A percentile compares a stretch with the other conserved stretches of the same genome.
These are phyloP conservation scores for Monosporascus cannonballus DNA, from an alignment of 2,329 filamentous ascomycete genomes.

Conservation along the genomic window DNA sequence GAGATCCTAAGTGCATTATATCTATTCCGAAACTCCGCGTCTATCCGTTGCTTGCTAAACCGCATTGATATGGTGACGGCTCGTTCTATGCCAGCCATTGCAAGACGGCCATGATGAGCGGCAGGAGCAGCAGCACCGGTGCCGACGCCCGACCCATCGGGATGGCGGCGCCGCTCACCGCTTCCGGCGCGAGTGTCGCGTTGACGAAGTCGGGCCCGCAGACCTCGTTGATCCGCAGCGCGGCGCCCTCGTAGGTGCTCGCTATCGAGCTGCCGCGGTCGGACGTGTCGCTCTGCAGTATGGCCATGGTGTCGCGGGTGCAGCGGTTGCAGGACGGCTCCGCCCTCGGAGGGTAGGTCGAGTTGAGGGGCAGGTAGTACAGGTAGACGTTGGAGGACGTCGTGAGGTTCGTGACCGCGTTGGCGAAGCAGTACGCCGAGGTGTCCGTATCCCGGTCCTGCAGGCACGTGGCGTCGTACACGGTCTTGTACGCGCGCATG, in stretches of 20 bases:
- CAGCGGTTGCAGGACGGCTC: conserved; percentile 73
- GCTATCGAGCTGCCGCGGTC: conserved; percentile 62
- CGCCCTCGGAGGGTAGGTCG: conserved; percentile 58
- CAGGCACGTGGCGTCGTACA: conserved; percentile 79
- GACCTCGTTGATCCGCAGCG: conserved; percentile 63
- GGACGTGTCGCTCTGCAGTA: conserved; percentile 65
- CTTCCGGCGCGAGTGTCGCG: conserved; percentile 39
- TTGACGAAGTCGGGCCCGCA: conserved; percentile 56
- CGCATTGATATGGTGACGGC: not conserved
- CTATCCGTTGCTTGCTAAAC: not conserved
- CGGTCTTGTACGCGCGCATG: conserved; percentile 66
- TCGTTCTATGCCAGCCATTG: conserved; percentile 15
- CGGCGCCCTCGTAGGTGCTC: conserved; percentile 64
- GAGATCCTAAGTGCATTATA: not conserved
- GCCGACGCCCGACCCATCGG: conserved; percentile 12
- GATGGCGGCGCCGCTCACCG: conserved; percentile 13
- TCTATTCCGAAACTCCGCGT: not conserved
- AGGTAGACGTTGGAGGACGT: conserved; percentile 69
- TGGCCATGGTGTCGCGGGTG: conserved; percentile 71
- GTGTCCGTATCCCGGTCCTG: conserved; percentile 50
- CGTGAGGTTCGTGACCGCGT: conserved; percentile 71
- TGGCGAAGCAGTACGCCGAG: conserved; percentile 72
- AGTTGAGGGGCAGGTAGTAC: conserved; percentile 80
- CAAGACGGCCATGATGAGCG: conserved; percentile 16
- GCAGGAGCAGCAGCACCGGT: conserved; percentile 16